Evolutionary conservation across 345 rosid species (phyloP).

Genomic region (Dipteronia dyeriana): DNA sequence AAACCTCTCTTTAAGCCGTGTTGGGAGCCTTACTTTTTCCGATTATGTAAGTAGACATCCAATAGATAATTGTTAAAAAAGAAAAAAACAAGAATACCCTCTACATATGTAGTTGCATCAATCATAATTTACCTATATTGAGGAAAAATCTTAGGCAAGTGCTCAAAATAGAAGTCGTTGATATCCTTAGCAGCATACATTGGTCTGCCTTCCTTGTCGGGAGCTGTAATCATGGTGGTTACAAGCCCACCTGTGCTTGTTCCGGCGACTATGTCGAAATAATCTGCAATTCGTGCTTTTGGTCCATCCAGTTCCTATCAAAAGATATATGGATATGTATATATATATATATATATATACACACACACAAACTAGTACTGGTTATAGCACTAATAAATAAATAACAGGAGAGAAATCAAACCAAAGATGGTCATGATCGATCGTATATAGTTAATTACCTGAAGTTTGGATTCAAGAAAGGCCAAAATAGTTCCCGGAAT

Average conservation of each 20-base stretch:
- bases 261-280: constrained; percentile 18
- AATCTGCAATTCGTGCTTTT: constrained; percentile 15
- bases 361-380: no score
- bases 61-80: no score
- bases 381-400: no score
- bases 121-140: constrained; percentile 16
- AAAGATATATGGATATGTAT: no score
- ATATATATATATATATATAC: no score
- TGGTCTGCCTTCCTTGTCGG: constrained; percentile 7
- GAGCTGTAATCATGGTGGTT: constrained; percentile 12
- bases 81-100: no score
- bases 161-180: constrained; percentile 15
- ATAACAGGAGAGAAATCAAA: no score
- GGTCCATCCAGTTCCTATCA: constrained; percentile 6
- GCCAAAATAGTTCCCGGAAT: constrained; percentile 25
- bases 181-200: constrained; percentile 20
- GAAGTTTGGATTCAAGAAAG: constrained; percentile 20
- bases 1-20: no score
- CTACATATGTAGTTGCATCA: no score
- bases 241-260: constrained; percentile 23
- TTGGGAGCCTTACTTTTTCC: no score
- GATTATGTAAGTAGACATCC: no score
- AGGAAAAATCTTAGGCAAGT: constrained; percentile 20
- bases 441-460: neutral
- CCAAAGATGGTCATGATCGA: no score